phyloP scores from a whole-genome alignment of 441 rosid species.

The Biscutella laevigata region DNA sequence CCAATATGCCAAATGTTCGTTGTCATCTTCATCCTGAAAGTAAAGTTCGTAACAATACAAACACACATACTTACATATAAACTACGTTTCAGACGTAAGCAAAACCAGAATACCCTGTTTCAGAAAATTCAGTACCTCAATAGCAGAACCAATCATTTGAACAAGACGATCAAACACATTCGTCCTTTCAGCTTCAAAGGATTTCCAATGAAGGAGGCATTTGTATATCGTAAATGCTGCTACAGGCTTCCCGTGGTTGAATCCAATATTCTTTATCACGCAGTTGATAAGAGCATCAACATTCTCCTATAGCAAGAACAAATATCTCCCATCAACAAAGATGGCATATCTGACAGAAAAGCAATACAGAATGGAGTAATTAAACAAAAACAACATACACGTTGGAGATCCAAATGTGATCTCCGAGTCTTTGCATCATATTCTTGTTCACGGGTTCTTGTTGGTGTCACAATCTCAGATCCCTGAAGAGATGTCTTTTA shows the following conservation, averaged over 20 bases:
- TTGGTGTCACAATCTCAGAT: constrained; percentile 42
- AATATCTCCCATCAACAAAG: constrained; percentile 11
- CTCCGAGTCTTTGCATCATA: constrained; percentile 46
- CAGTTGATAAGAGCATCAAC: constrained; percentile 71
- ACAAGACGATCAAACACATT: constrained; percentile 88
- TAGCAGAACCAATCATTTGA: constrained; percentile 87
- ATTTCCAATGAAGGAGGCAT: constrained; percentile 91
- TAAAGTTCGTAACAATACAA: constrained; percentile 4
- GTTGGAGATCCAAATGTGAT: constrained; percentile 57
- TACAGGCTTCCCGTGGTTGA: constrained; percentile 74
- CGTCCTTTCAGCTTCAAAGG: constrained; percentile 85
- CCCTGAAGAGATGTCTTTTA: constrained; percentile 37
- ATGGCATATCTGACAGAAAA: constrained; percentile 11
- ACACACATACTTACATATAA: neutral
- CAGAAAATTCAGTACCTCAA: constrained; percentile 44
- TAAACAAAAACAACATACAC: constrained; percentile 40
- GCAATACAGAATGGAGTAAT: constrained; percentile 10
- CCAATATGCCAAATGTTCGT: constrained; percentile 87
- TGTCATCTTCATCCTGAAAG: constrained; percentile 60
- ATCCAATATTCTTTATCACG: constrained; percentile 54
- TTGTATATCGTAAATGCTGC: no score
- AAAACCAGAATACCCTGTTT: constrained; percentile 3
- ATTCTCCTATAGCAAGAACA: constrained; percentile 48
- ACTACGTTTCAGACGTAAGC: neutral
- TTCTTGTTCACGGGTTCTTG: constrained; percentile 46